Evolutionary conservation across 2,329 filamentous ascomycete genomes (phyloP).

Genomic region (Thermothelomyces thermophilus): DNA sequence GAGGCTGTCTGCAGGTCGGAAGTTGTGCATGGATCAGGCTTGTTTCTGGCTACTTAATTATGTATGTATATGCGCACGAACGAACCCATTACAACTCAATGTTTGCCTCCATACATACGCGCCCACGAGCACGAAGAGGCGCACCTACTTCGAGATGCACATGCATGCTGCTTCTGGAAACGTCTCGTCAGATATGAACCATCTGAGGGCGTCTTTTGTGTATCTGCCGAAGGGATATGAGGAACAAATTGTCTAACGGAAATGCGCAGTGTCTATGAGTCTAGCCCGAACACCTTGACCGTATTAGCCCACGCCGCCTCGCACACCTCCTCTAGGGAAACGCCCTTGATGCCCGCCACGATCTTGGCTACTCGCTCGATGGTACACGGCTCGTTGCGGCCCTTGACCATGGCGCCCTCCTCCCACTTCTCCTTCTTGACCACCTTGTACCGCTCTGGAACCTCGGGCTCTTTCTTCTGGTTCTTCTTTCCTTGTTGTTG

Average conservation of each 20-base stretch:
- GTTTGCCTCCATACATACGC: too few species aligned
- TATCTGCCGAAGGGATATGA: too few species aligned
- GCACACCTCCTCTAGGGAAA: slow-evolving; percentile 73
- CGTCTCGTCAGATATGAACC: too few species aligned
- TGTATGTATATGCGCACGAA: too few species aligned
- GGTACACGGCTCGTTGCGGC: slow-evolving; percentile 84
- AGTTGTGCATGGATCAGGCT: too few species aligned
- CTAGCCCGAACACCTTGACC: slow-evolving; percentile 68
- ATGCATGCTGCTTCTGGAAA: too few species aligned
- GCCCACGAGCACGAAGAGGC: too few species aligned
- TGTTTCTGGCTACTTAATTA: too few species aligned
- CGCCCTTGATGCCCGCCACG: slow-evolving; percentile 76
- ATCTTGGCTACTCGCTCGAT: slow-evolving; percentile 85
- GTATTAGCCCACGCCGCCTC: slow-evolving; percentile 84
- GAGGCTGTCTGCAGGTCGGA: background rate
- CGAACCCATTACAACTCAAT: too few species aligned
- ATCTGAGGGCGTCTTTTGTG: too few species aligned
- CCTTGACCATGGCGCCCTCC: slow-evolving; percentile 84
- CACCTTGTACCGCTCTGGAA: slow-evolving; percentile 66
- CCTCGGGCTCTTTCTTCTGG: slow-evolving; percentile 56
- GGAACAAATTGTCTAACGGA: background rate
- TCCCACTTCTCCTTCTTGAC: slow-evolving; percentile 97
- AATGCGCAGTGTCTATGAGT: slow-evolving; percentile 33
- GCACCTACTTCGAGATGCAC: too few species aligned
- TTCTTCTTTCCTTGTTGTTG: slow-evolving; percentile 38